Base-by-base conservation (phyloP, 75 land plant species). In the Selaginella moellendorffii region DNA sequence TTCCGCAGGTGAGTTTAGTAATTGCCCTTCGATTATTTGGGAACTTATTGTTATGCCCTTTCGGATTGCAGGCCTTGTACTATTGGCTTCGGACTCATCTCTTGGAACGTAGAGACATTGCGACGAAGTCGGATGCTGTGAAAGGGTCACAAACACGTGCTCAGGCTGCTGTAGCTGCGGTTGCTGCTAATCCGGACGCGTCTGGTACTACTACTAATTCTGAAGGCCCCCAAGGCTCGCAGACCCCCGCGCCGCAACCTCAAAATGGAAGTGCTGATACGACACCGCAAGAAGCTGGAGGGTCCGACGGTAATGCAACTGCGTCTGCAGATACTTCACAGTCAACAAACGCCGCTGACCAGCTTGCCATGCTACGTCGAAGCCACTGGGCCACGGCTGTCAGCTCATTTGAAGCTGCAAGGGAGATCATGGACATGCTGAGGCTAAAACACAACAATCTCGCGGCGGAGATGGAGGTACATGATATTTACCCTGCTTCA, bases 51-150 rank as follows among this genome's bases (percentile, higher is more conserved):
- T n/a, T n/a, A 76, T 71, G 64, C 46, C 14, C 14, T 36, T 5
- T 36, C 5, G 14, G 46, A 19, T 28, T 27, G 2, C 72, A 95
- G 99, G 97, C 99, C 21, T 61, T 95, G 58, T 95, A 95, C 68
- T 95, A 88, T 64, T 95, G 99, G 99, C 77, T 95, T 21, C 85
- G 99, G 54, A 95, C 99, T 29, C 89, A 95, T 76, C 67, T 95
- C 61, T 82, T 95, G 63, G 99, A 95, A 72, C 82, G 99, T 2
- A 83, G 99, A 29, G 99, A 95, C 76, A 83, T 90, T 68, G 97
- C 99, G 28, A 76, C 74, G 65, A 89, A 80, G 68, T 74, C 88
- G 53, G 98, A 89, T 59, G 36, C 67, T 58, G 85, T 81, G 54
- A 81, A 90, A 62, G 74, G 62, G 36, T 24, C 73, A 23, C 67